Base-by-base conservation (phyloP, 2,329 filamentous ascomycete genomes). In the Neonectria faginata region DNA sequence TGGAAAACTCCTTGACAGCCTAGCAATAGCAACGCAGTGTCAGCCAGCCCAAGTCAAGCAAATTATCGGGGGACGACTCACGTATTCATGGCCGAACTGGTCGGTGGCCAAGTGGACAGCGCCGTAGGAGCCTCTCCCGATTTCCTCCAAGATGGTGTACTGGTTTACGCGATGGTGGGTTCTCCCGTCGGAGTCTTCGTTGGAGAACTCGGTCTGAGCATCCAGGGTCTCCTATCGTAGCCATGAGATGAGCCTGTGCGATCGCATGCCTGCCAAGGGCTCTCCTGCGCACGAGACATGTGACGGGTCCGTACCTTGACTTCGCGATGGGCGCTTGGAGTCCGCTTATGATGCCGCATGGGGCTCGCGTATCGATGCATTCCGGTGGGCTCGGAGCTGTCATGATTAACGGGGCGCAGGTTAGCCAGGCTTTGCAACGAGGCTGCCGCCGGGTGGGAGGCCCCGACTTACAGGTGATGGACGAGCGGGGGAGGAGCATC, bases 1-100 rank as follows among this genome's bases (percentile, higher is more conserved):
- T 99, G 64, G 95, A 98, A 80, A 99, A 98, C 76, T 98, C 94
- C 80, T 99, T 99, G 76, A 98, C 89, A 62, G 96, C 95, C 94
- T 97, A 75, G 20, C 64, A 55, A 60, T 97, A 75, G 20, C 64
- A 55, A 60, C 52, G 57, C 57, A 50, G 66, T 14, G 55, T 74
- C 60, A 67, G 72, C 45, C 16, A 25, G 25, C 25, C 25, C 25
- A 9, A 45, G 48, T n/a, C 9, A 11, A 14, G 10, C 29, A 16
- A n/a, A 45, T 53, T 16, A n/a, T 33, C 22, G 31, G 20, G 20
- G 51, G 48, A 48, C 12, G 33, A 74, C 91, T 85, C 85, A 97
- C 95, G 87, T 91, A 98, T 92, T 98, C 94, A 56, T 89, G 88
- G 45, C 94, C 95, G 81, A 91, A 96, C 78, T 97, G 94, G 80